Evolutionary conservation across 2,329 filamentous ascomycete genomes (phyloP).

Genomic region (Hymenoscyphus repandus): DNA sequence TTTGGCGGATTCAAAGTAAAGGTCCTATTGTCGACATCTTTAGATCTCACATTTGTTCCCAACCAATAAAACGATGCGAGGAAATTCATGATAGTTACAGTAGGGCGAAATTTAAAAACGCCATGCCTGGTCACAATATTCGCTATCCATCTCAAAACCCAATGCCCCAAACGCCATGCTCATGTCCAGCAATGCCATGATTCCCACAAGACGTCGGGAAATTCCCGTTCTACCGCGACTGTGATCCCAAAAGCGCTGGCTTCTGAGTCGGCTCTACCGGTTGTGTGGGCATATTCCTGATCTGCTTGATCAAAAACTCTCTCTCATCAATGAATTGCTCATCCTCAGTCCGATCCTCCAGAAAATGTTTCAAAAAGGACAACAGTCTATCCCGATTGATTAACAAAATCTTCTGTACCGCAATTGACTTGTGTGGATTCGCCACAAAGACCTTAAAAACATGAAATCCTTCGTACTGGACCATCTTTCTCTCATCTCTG

Average conservation of each 20-base stretch:
- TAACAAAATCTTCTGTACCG: slow-evolving; percentile 90
- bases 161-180: slow-evolving; percentile 26
- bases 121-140: slow-evolving; percentile 17
- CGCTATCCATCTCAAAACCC: slow-evolving; percentile 18
- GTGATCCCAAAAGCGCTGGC: slow-evolving; percentile 29
- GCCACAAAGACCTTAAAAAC: slow-evolving; percentile 99
- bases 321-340: slow-evolving; percentile 99
- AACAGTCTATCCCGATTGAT: slow-evolving; percentile 93
- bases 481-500: slow-evolving; percentile 95
- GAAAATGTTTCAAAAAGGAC: slow-evolving; percentile 82
- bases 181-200: slow-evolving; percentile 18
- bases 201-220: not conserved
- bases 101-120: slow-evolving; percentile 9
- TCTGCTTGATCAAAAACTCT: slow-evolving; percentile 94
- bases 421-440: slow-evolving; percentile 95
- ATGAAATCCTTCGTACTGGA: slow-evolving; percentile 98
- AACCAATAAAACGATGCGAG: not conserved
- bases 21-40: no score
- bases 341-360: slow-evolving; percentile 93
- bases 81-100: not conserved
- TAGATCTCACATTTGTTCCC: no score
- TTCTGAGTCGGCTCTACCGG: slow-evolving; percentile 42
- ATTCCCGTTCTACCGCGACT: slow-evolving; percentile 17
- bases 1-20: no score
- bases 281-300: slow-evolving; percentile 60